Evolutionary conservation across 352 stramenopile genomes (phyloP), one percentile per base, ranked within the genome.

Genomic region (Nothophytophthora sp.): DNA sequence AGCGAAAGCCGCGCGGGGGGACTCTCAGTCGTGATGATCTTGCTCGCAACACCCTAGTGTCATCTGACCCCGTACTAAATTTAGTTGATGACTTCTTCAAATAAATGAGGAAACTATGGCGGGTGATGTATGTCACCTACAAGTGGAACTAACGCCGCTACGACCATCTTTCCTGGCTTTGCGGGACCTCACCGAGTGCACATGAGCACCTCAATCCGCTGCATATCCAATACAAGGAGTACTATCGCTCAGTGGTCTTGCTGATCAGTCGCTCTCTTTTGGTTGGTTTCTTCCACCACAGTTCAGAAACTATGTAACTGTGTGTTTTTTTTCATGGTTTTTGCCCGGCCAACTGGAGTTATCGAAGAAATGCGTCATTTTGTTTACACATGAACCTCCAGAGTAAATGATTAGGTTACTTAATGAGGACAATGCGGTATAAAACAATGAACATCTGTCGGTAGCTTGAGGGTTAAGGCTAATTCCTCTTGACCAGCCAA

Each of bases 71-170:
- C n/a, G 60, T 61, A 27, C 29, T 70, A n/a, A n/a, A n/a, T n/a
- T n/a, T n/a, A 0, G 48, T 70, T 1, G 43, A 70, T 37, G 59
- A 70, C 44, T 50, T 55, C 23, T 65, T 65, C n/a, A 55, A 55
- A 1, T 43, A 32, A 0, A 27, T 54, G 32, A 62, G 55, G 18
- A 50, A 34, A 9, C 48, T 62, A 7, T 65, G 42, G 55, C 46
- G 52, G 16, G 50, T 35, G 9, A 60, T 40, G 13, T 58, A 62
- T 18, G 34, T 39, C 3, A 70, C 44, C 1, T 55, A 50, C 33
- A 62, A 51, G 43, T 65, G 49, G 55, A 56, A 43, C 12, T 38
- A 60, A 22, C 23, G 16, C 11, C 34, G 38, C 1, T 63, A 52
- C 18, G 57, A 66, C 25, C 23, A 27, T 5, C 10, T 60, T 13